Evolutionary conservation across 2,329 filamentous ascomycete species (phyloP).

Genomic region (Elsinoe perseae): DNA sequence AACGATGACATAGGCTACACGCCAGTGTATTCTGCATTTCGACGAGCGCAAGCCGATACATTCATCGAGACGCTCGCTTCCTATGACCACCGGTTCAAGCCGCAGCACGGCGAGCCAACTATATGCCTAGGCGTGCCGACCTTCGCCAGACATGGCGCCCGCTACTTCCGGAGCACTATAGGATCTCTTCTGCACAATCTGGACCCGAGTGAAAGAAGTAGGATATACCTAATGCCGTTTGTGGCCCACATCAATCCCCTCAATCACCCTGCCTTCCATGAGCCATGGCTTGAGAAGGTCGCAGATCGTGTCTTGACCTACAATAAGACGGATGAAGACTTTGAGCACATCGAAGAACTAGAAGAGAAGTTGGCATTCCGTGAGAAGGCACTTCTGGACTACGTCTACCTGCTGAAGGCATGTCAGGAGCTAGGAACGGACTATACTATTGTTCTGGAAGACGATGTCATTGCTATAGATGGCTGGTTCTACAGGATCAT

Average conservation of each 20-base stretch:
- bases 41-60: conserved; percentile 27
- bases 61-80: conserved; percentile 21
- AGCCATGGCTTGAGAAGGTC: conserved; percentile 36
- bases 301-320: conserved; percentile 39
- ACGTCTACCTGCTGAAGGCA: conserved; percentile 35
- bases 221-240: conserved; percentile 38
- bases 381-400: conserved; percentile 40
- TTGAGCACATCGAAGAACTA: conserved; percentile 31
- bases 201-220: conserved; percentile 33
- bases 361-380: conserved; percentile 27
- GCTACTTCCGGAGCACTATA: conserved; percentile 37
- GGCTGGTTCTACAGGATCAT: conserved; percentile 41
- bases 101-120: conserved; percentile 21
- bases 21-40: conserved; percentile 29
- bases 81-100: conserved; percentile 18
- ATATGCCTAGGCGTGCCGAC: conserved; percentile 41
- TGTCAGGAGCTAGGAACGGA: conserved; percentile 34
- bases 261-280: conserved; percentile 35
- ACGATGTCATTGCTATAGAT: conserved; percentile 41
- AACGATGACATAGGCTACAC: conserved; percentile 27
- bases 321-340: conserved; percentile 28
- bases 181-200: conserved; percentile 40
- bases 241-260: conserved; percentile 38
- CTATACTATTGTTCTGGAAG: conserved; percentile 41
- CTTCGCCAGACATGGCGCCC: conserved; percentile 33